Base-by-base conservation (phyloP, 169 alveolate species). In the Toxoplasma gondii region DNA sequence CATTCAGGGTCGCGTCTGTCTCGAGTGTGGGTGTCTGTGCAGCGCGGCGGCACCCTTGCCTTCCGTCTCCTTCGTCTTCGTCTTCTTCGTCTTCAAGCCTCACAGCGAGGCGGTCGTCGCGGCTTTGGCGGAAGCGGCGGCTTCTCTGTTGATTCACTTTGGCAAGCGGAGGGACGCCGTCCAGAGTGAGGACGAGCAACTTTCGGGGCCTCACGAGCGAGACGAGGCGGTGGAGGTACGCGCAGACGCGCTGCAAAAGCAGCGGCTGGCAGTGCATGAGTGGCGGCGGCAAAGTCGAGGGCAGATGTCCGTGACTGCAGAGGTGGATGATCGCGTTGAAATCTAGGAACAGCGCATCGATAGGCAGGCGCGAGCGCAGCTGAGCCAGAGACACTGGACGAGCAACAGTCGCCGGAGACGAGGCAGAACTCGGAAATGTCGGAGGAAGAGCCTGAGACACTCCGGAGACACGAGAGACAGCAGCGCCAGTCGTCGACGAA, bases 161-260 rank as follows among this genome's bases (percentile, higher is more conserved):
- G 0, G 99, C 99, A 94, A 99, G 97, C 38, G 99, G 99, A 29
- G 99, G 99, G 22, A 99, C 99, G 27, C 99, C 99, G 78, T 94
- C 96, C 29, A 88, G 43, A 7, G 99, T 99, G 95, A 99, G 96
- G 95, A 97, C 98, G 29, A 99, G 94, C 91, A 99, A 94, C 91
- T 97, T 97, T 93, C 98, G 96, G 27, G 99, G 99, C 90, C 98
- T 97, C 12, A 99, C 97, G 92, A 98, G 95, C 92, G 98, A 97
- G 88, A 98, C 98, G 84, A 99, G 96, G 24, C 88, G n/a, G 67
- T 94, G 94, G 12, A 94, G 41, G 34, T 94, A 91, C 12, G 45
- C 69, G 36, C 84, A 83, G 19, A 91, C 91, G 16, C 93, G 93
- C 80, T 84, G 94, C 81, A 94, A 67, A 82, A 87, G 80, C 93